Percentiles rank a stretch among this genome's conserved stretches.
Evolutionary conservation across 1,284 basidiomycete species (phyloP).

Genomic region (Peniophora sp.): DNA sequence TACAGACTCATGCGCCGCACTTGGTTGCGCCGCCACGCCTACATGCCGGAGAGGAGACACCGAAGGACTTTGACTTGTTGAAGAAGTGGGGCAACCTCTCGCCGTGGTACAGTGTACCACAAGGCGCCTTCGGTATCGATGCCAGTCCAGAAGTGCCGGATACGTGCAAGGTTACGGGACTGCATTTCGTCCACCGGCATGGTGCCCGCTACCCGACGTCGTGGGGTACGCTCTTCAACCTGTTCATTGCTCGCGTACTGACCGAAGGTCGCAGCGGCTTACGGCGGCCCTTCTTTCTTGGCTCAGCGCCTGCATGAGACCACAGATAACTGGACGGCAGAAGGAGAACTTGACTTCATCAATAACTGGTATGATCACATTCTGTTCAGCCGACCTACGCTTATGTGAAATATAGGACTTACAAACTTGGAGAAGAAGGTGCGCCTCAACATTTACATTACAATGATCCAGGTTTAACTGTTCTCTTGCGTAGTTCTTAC

Average conservation of each 20-base stretch:
- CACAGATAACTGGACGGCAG: slow-evolving; percentile 51
- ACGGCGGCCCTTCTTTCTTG: slow-evolving; percentile 61
- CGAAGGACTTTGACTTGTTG: slow-evolving; percentile 50
- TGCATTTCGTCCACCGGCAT: slow-evolving; percentile 75
- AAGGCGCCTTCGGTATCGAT: slow-evolving; percentile 63
- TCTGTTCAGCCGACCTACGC: no score
- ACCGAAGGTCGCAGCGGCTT: slow-evolving; percentile 36
- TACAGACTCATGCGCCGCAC: slow-evolving; percentile 63
- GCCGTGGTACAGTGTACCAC: slow-evolving; percentile 77
- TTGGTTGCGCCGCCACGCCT: slow-evolving; percentile 41
- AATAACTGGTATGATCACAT: slow-evolving; percentile 55
- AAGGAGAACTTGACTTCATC: slow-evolving; percentile 62
- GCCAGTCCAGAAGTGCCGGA: slow-evolving; percentile 65
- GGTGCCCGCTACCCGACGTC: slow-evolving; percentile 76
- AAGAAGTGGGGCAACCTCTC: slow-evolving; percentile 79
- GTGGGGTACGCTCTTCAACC: slow-evolving; percentile 34
- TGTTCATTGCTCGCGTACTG: slow-evolving; percentile 8
- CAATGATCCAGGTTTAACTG: slow-evolving; percentile 3
- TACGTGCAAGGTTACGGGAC: slow-evolving; percentile 60
- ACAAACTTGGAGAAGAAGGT: slow-evolving; percentile 77
- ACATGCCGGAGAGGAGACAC: slow-evolving; percentile 11
- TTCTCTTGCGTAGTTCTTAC: slow-evolving; percentile 51
- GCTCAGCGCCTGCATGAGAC: slow-evolving; percentile 47
- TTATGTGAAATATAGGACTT: slow-evolving; percentile 50
- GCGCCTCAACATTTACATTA: not conserved